Evolutionary conservation across 1,284 basidiomycete genomes (phyloP), one percentile per base, ranked within the genome.

Genomic region (Marasmius tenuissimus): DNA sequence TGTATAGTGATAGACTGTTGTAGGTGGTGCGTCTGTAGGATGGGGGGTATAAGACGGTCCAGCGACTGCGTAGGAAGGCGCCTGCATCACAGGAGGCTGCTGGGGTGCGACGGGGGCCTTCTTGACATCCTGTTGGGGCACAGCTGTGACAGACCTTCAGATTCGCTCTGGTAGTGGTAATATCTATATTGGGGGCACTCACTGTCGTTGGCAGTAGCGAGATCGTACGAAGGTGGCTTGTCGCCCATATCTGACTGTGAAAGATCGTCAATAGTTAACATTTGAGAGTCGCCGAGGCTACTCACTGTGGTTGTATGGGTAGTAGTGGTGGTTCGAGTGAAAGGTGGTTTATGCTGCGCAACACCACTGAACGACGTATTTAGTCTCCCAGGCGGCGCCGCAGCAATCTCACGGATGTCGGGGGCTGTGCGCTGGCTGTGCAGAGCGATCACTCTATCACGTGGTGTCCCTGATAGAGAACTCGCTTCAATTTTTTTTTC

Each of bases 141-240:
- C 35, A n/a, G 14, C 9, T 12, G 8, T 4, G 35, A 16, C 34
- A 37, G 16, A 37, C 12, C 52, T 54, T 14, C 2, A 11, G 27
- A 11, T 20, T n/a, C 18, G 27, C 35, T 50, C 39, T 7, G 38
- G 42, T 50, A 20, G 18, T 18, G 5, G 22, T 22, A 39, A 35
- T 12, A 8, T 4, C 16, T 3, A 16, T 20, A 40, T 10, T 39
- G n/a, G 5, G n/a, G 45, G 12, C 6, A 68, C 72, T 60, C 63
- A 73, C 74, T 64, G 56, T 69, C 63, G 47, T 61, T 58, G 33
- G 49, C 66, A 40, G 72, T 69, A 3, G 73, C 73, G 48, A 65
- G 34, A 57, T 80, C 78, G 62, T 80, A 81, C 18, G 79, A 73
- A 50, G 69, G 69, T 39, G 69, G 69, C 42, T 47, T 66, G 16